Conservation (phyloP, 306 rosid species). For the Dalbergia oliveri region DNA sequence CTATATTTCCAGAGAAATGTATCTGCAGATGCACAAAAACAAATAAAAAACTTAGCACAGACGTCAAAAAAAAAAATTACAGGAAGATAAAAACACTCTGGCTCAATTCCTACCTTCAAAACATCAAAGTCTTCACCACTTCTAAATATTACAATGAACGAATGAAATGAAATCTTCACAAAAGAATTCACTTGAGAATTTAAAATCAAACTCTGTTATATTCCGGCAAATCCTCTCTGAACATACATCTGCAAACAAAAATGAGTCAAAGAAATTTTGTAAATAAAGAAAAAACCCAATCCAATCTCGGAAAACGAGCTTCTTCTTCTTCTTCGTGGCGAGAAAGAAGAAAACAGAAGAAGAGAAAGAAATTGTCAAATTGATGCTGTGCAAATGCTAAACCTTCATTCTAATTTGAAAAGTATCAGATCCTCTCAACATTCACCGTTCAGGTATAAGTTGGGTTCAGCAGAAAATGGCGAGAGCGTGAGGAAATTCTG, state of each 20-base stretch:
- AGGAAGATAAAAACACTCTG: constrained; percentile 15
- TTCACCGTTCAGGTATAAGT: constrained; percentile 42
- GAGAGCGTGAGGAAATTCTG: constrained; percentile 10
- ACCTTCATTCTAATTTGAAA: constrained; percentile 44
- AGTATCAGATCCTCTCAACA: constrained; percentile 58
- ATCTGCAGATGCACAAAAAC: constrained; percentile 47
- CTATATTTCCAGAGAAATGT: constrained; percentile 52
- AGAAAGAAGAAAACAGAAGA: background rate
- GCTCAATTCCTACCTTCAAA: constrained; percentile 29
- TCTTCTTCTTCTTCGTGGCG: background rate
- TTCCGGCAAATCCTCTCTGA: constrained; percentile 22
- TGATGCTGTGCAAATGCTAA: constrained; percentile 30
- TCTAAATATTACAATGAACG: constrained; percentile 39
- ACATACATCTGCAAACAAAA: constrained; percentile 43
- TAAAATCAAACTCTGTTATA: background rate
- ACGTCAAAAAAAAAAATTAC: constrained; percentile 24
- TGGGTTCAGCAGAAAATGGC: constrained; percentile 19
- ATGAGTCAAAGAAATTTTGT: too few species aligned
- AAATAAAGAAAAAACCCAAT: too few species aligned
- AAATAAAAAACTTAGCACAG: constrained; percentile 18
- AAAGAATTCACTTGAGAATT: constrained; percentile 33
- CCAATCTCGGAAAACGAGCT: constrained; percentile 21
- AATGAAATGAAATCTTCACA: constrained; percentile 10
- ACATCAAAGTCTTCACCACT: constrained; percentile 16
- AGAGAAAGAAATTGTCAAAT: background rate